Base-by-base conservation (phyloP, 1,284 basidiomycete genomes). In the Porodaedalea pini region DNA sequence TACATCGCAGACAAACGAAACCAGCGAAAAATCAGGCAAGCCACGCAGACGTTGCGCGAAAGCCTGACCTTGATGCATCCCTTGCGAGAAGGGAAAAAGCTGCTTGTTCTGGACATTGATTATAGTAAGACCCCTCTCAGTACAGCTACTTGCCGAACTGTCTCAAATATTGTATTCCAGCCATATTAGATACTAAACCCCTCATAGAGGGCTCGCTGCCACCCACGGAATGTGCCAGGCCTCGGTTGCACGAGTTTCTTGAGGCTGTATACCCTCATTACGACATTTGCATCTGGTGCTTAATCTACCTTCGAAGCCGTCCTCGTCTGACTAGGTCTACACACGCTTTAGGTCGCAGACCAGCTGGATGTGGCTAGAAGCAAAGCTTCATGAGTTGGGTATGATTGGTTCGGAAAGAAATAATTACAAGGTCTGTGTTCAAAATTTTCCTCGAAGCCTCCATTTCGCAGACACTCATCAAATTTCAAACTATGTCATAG, bases 321-420 rank as follows among this genome's bases (percentile, higher is more conserved):
- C 21, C 15, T n/a, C 27, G 21, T 51, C 4, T 34, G 27, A 51
- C 15, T 57, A 48, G 17, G 36, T 57, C 25, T 31, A 51, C 34
- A 27, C 31, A n/a, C 3, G 3, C 10, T 44, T 32, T 48, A 86
- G 85, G 90, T 90, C 85, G 2, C 86, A 90, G 71, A 95, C 92
- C 0, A 86, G 83, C 61, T 94, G 92, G 92, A 78, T 92, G 50
- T 96, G 92, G 92, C 77, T 96, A 27, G 94, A 97, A 71, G 84
- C 86, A 31, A 97, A 96, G 72, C 78, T 97, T 3, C 83, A 91
- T 15, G 93, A 96, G 70, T 78, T 96, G 23, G 90, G 83, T 23
- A 90, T 95, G 84, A 73, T 96, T 17, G 90, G 91, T 19, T 76
- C 79, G 0, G 80, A 80, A 45, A 75, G 76, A 51, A 81, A 27